Conservation (phyloP, 2,329 filamentous ascomycete genomes). For the Diaporthe destruens region DNA sequence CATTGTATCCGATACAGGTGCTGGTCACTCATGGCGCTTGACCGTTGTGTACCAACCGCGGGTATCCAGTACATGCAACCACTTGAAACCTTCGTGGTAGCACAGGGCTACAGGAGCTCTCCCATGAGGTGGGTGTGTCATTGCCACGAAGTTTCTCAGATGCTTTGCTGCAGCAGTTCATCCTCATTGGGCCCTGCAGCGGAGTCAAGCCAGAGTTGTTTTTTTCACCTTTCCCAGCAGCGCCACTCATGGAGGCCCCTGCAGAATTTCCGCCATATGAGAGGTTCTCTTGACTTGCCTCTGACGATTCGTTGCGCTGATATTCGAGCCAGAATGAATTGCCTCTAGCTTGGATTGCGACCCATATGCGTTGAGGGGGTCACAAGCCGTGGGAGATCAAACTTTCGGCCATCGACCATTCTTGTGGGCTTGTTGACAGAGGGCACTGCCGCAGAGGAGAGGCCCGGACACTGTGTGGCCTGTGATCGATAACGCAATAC, state of each 20-base stretch:
- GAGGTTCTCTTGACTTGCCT: conserved; percentile 3
- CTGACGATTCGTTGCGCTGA: conserved; percentile 13
- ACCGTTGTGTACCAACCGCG: neutral
- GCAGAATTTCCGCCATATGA: conserved; percentile 6
- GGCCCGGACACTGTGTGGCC: conserved; percentile 29
- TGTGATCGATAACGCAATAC: conserved; percentile 31
- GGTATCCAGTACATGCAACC: conserved; percentile 1
- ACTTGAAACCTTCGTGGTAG: conserved; percentile 17
- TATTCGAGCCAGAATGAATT: conserved; percentile 9
- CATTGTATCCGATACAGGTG: conserved; percentile 25
- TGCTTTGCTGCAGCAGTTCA: conserved; percentile 12
- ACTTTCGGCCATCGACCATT: conserved; percentile 11
- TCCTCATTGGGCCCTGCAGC: conserved; percentile 10
- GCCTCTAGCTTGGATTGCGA: neutral
- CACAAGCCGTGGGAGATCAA: conserved; percentile 1
- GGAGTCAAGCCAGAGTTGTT: neutral
- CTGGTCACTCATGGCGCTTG: neutral
- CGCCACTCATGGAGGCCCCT: conserved; percentile 1
- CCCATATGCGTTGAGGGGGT: neutral
- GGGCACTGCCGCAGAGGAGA: neutral
- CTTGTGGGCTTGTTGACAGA: conserved; percentile 15
- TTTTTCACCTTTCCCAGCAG: neutral
- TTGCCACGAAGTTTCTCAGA: conserved; percentile 6
- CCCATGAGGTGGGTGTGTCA: conserved; percentile 16
- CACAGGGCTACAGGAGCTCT: conserved; percentile 20